Base-by-base conservation (phyloP, 2,329 filamentous ascomycete species). In the Claviceps spartinae region DNA sequence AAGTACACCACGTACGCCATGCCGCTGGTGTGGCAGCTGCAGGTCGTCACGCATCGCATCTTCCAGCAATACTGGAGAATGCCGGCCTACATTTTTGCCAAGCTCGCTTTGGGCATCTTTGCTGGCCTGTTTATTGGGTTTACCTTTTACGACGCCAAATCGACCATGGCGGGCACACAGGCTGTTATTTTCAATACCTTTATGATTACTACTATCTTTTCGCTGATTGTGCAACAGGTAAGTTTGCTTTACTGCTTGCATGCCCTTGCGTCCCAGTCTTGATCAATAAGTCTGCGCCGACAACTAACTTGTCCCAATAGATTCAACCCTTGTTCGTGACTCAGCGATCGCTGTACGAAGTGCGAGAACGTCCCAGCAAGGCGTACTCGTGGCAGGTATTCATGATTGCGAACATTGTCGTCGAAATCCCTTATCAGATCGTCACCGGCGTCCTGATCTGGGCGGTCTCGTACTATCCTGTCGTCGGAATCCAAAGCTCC, bases 51-150 rank as follows among this genome's bases (percentile, higher is more conserved):
- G 2, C 59, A 73, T 8, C 81, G 87, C 53, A 79, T 89, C 5
- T 89, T 89, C 67, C 78, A 87, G 61, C 87, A 93, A 62, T 90
- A 90, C 72, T 91, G 87, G 86, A 78, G 87, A 46, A 87, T 81
- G 52, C 87, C 87, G 0, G 73, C 74, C 13, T 93, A 93, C 67
- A 81, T 93, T 60, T 85, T 87, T 65, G 78, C 85, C 52, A 91
- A 93, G 69, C 64, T 78, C 2, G 64, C 74, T 1, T 76, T 91
- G 18, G 82, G 69, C 2, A 56, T 77, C 49, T 72, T 80, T 52
- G 73, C 79, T 24, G 72, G 77, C 6, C 70, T 91, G 2, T 90
- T 90, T 62, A 83, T 89, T 53, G 86, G 85, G 1, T 86, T 88
- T 63, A 84, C 82, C 0, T 87, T 89, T 65, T 87, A 73, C 67